A percentile compares a stretch with the other conserved stretches of the same genome.
Evolutionary conservation across 1,284 basidiomycete genomes (phyloP).

Genomic region (Moesziomyces sp.): DNA sequence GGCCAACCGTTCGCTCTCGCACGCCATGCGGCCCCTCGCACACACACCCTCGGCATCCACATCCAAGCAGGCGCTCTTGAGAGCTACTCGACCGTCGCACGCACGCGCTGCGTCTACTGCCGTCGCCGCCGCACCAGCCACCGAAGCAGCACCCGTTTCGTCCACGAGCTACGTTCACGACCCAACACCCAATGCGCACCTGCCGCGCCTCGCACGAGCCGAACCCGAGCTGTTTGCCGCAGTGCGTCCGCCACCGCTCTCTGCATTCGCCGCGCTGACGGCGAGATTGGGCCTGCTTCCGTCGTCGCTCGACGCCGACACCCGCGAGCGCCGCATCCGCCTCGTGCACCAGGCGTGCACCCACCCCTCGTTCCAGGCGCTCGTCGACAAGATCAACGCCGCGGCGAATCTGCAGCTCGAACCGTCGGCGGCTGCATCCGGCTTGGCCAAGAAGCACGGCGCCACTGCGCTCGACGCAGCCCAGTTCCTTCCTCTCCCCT

Average conservation of each 20-base stretch:
- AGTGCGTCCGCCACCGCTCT: slow-evolving; percentile 52
- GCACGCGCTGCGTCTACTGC: slow-evolving; percentile 28
- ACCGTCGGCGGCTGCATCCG: slow-evolving; percentile 18
- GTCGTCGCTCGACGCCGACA: slow-evolving; percentile 22
- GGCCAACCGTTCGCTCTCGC: no score
- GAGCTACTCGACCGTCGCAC: slow-evolving; percentile 14
- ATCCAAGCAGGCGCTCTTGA: slow-evolving; percentile 21
- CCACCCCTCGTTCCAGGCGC: slow-evolving; percentile 53
- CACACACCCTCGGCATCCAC: slow-evolving; percentile 29
- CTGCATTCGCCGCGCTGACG: slow-evolving; percentile 55
- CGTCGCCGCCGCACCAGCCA: slow-evolving; percentile 5
- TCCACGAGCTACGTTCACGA: slow-evolving; percentile 22
- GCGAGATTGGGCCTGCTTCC: slow-evolving; percentile 56
- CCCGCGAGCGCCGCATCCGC: slow-evolving; percentile 45
- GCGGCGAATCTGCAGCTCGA: slow-evolving; percentile 28
- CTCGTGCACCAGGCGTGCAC: slow-evolving; percentile 60
- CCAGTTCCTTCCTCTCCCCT: slow-evolving; percentile 18
- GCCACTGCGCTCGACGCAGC: slow-evolving; percentile 16
- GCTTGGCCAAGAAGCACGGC: slow-evolving; percentile 28
- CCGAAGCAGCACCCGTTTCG: slow-evolving; percentile 4
- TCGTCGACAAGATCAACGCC: slow-evolving; percentile 41
- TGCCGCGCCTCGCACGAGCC: slow-evolving; percentile 58
- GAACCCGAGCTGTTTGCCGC: slow-evolving; percentile 60
- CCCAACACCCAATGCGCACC: slow-evolving; percentile 46
- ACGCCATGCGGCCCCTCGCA: no score